phyloP scores from a whole-genome alignment of 176 grass and related monocot species.

The Echinochloa phyllopogon region DNA sequence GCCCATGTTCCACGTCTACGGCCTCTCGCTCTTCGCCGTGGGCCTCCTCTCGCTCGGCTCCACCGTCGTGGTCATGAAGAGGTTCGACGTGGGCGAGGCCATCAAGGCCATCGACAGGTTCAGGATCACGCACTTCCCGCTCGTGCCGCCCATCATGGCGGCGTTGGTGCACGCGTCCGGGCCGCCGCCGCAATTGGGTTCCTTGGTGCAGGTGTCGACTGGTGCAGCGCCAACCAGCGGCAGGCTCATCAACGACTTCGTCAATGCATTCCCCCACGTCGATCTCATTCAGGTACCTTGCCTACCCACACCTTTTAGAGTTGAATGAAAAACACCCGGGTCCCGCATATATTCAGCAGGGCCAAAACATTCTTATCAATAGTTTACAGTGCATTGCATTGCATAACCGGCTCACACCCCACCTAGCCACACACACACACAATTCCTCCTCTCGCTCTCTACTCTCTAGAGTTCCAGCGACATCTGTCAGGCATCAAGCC shows the following conservation, averaged over 20 bases:
- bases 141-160: conserved; percentile 70
- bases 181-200: conserved; percentile 33
- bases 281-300: conserved; percentile 79
- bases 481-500: not conserved
- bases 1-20: conserved; percentile 96
- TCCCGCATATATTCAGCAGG: not conserved
- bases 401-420: not conserved
- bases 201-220: conserved; percentile 65
- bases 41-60: conserved; percentile 82
- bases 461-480: not conserved
- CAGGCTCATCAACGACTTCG: conserved; percentile 58
- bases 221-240: conserved; percentile 65
- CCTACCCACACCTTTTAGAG: too few species aligned
- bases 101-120: conserved; percentile 51
- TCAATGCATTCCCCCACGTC: conserved; percentile 65
- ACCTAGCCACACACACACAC: not conserved
- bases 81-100: conserved; percentile 57
- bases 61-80: conserved; percentile 76
- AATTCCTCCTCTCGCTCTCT: not conserved
- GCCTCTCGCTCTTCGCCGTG: conserved; percentile 77
- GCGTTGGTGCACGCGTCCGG: conserved; percentile 50
- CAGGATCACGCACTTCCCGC: conserved; percentile 70
- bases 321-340: too few species aligned
- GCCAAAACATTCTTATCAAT: too few species aligned
- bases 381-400: not conserved